phyloP scores from a whole-genome alignment of 768 basidiomycete genomes.

The Leccinum aurantiacum region DNA sequence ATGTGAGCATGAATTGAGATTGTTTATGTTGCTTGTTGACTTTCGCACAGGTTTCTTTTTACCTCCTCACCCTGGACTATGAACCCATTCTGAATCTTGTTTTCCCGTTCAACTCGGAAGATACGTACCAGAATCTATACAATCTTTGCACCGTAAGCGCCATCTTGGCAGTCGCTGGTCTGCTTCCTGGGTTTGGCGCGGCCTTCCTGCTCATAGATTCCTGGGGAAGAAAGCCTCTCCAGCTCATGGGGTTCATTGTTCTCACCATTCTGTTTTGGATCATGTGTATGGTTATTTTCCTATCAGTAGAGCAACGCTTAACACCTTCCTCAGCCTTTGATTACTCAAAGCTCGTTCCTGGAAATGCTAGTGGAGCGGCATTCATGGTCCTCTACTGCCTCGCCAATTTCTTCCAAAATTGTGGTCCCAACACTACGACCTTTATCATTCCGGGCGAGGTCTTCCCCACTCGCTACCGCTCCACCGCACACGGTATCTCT shows the following conservation, averaged over 20 bases:
- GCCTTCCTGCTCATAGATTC: constrained; percentile 61
- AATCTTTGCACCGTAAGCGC: constrained; percentile 69
- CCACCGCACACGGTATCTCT: constrained; percentile 77
- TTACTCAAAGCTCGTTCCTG: constrained; percentile 46
- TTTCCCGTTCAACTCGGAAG: not conserved
- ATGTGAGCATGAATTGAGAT: constrained; percentile 43
- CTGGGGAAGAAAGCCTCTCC: constrained; percentile 79
- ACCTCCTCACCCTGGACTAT: constrained; percentile 80
- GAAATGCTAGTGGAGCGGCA: constrained; percentile 38
- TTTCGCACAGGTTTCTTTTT: constrained; percentile 66
- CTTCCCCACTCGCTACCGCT: constrained; percentile 85
- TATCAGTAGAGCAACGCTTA: not conserved
- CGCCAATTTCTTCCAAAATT: constrained; percentile 85
- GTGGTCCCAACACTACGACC: constrained; percentile 75
- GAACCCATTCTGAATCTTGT: not conserved
- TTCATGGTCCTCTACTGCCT: constrained; percentile 80
- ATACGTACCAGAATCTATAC: constrained; percentile 52
- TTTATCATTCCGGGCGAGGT: constrained; percentile 77
- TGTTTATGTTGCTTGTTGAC: not conserved
- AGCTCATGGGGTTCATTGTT: constrained; percentile 68
- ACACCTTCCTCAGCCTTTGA: constrained; percentile 51
- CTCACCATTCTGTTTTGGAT: constrained; percentile 64
- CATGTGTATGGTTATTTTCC: constrained; percentile 48
- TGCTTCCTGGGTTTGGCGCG: constrained; percentile 70
- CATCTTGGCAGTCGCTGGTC: constrained; percentile 67